phyloP scores from a whole-genome alignment of 345 rosid species.

The Euphorbia pulcherrima region DNA sequence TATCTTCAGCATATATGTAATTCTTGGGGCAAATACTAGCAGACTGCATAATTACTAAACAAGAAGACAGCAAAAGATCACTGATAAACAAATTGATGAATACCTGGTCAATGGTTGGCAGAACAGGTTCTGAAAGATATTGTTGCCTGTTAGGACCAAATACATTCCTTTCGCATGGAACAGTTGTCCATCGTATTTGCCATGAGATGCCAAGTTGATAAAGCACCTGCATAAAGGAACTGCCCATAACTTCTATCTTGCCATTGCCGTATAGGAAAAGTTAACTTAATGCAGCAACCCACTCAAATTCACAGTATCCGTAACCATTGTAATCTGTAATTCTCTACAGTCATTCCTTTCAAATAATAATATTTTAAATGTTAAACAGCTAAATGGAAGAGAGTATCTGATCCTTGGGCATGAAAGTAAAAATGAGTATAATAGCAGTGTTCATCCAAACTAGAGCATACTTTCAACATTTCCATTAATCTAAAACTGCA shows the following conservation, averaged over 20 bases:
- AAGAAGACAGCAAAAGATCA: neutral
- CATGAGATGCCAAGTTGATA: conserved; percentile 85
- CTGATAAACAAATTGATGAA: neutral
- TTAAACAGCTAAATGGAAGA: conserved; percentile 3
- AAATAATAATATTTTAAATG: conserved; percentile 1
- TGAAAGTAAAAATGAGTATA: neutral
- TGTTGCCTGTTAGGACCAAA: conserved; percentile 36
- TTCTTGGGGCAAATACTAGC: neutral
- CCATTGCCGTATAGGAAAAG: neutral
- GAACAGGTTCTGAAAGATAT: conserved; percentile 46
- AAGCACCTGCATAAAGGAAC: conserved; percentile 54
- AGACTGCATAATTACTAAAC: neutral
- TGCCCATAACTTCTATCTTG: neutral
- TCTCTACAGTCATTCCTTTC: neutral
- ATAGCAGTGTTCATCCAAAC: neutral
- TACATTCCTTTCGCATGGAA: conserved; percentile 38
- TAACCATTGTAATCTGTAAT: neutral
- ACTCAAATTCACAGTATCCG: neutral
- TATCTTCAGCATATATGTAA: neutral
- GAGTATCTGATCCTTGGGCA: neutral
- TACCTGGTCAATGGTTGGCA: conserved; percentile 72
- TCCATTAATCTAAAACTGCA: neutral
- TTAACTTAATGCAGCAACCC: neutral
- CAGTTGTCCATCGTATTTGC: conserved; percentile 69
- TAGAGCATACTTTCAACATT: neutral